Base-by-base conservation (phyloP, 75 land plant genomes). In the Picea glauca region DNA sequence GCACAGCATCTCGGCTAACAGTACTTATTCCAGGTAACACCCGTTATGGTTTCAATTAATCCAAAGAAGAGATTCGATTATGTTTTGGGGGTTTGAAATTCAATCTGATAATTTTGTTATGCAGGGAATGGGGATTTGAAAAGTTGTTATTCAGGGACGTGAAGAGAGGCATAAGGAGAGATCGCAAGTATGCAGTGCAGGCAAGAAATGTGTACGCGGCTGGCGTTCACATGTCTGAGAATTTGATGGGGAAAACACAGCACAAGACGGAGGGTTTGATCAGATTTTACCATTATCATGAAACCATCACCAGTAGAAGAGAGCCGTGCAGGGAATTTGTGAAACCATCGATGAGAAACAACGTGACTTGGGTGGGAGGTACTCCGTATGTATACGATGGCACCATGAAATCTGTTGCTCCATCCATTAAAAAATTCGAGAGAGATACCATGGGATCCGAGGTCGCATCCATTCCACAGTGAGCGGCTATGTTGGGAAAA, bases 121-220 rank as follows among this genome's bases (percentile, higher is more conserved):
- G 76, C 85, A 95, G 95, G 89, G 85, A 84, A 81, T 96, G 98
- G 98, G 93, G 90, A 60, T 83, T 96, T 23, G 98, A 96, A 87
- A 96, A 91, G 85, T 79, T 96, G 35, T 88, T 96, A 26, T 96
- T 84, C 79, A 81, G 64, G 67, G 20, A 60, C 3, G 87, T 88
- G 43, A 87, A 86, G 58, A 91, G 87, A 78, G 81, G 76, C 58
- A 86, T 91, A 23, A 76, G 89, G 76, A 64, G 91, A 60, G 98
- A 96, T 70, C 78, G 98, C 13, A 96, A 96, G 67, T 96, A 93
- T 68, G 98, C 93, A 20, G 83, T 96, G 26, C 93, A 91, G 62
- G 90, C 94, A 13, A 75, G 90, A n/a, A 85, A 86, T 60, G 94
- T 85, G 58, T 78, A 83, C 60, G 88, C 98, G 2, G 84, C 96